Evolutionary conservation across 768 basidiomycete species (phyloP).

Genomic region (Favolaschia claudopus): DNA sequence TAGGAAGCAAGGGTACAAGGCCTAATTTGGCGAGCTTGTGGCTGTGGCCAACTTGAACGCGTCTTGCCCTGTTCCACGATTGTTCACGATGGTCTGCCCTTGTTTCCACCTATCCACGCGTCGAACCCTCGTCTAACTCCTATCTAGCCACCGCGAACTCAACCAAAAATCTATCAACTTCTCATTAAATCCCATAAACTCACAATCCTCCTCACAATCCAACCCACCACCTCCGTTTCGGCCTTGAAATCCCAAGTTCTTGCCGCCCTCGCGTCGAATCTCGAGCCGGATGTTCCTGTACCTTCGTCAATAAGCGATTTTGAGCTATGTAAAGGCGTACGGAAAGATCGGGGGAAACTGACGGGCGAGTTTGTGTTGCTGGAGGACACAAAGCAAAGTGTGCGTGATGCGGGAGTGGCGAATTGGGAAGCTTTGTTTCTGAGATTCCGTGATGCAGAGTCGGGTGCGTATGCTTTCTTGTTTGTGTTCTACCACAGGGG

Average conservation of each 20-base stretch:
- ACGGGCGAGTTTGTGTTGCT: constrained; percentile 63
- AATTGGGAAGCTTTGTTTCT: constrained; percentile 77
- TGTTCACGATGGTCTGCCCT: neutral
- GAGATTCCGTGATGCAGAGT: constrained; percentile 65
- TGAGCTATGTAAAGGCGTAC: constrained; percentile 65
- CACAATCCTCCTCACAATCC: constrained; percentile 65
- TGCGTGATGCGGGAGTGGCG: constrained; percentile 58
- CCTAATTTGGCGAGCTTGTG: too few relatives aligned
- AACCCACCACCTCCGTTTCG: constrained; percentile 61
- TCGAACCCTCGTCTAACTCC: neutral
- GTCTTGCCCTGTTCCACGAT: neutral
- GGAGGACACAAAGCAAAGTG: constrained; percentile 43
- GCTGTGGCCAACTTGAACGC: neutral
- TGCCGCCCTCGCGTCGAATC: constrained; percentile 62
- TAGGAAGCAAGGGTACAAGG: too few relatives aligned
- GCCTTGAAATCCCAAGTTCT: constrained; percentile 70
- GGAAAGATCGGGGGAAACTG: constrained; percentile 59
- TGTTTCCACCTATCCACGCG: neutral
- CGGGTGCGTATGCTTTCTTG: constrained; percentile 48
- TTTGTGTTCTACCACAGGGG: constrained; percentile 17
- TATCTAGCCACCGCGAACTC: constrained; percentile 62
- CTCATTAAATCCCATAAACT: constrained; percentile 79
- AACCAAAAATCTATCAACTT: constrained; percentile 71
- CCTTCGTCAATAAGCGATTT: constrained; percentile 56
- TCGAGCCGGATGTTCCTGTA: constrained; percentile 34